phyloP scores from a whole-genome alignment of 306 rosid genomes.

The Prunus salicina region DNA sequence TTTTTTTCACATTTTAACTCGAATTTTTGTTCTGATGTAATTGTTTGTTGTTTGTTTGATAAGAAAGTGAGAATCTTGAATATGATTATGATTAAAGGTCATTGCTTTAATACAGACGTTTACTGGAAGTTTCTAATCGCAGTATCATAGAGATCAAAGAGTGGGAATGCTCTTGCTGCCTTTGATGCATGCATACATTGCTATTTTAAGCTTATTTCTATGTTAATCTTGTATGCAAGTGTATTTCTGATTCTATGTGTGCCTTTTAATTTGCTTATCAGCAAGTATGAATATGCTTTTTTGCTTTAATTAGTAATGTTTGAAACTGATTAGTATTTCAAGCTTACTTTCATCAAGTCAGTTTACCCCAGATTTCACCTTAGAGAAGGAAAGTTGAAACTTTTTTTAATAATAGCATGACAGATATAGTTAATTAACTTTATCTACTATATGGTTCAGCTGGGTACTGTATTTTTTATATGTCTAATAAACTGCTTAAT shows the following conservation, averaged over 20 bases:
- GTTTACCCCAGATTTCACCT: background rate
- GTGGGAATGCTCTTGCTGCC: background rate
- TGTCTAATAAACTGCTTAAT: background rate
- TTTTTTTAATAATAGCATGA: background rate
- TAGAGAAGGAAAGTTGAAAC: background rate
- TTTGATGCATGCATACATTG: background rate
- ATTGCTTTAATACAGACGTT: background rate
- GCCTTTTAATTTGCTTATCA: background rate
- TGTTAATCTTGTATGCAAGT: background rate
- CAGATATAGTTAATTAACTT: background rate
- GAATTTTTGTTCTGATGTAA: background rate
- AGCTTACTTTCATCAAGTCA: background rate
- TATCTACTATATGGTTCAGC: background rate
- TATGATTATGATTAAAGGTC: background rate
- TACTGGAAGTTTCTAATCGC: background rate
- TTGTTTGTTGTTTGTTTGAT: background rate
- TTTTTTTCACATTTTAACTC: background rate
- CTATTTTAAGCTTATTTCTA: background rate
- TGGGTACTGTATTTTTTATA: background rate
- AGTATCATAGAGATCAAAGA: background rate
- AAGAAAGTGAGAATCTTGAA: background rate
- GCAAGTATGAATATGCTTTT: background rate
- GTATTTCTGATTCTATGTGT: background rate
- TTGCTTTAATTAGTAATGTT: background rate
- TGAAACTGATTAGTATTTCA: background rate